phyloP scores from a whole-genome alignment of 2,329 filamentous ascomycete genomes.

The Bipolaris oryzae region DNA sequence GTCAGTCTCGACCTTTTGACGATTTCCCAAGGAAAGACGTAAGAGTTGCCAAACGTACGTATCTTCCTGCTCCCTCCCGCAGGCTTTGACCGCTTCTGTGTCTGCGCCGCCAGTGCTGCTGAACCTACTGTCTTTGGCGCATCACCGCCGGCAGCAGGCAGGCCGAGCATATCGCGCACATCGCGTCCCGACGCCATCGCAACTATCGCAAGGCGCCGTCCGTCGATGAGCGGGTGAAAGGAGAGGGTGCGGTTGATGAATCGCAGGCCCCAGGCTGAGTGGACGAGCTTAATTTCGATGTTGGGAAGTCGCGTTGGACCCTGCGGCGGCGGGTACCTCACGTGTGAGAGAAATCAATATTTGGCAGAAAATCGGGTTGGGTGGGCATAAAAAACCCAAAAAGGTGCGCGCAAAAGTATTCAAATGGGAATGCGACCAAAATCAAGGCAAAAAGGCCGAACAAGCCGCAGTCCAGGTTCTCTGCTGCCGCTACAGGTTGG shows the following conservation, averaged over 20 bases:
- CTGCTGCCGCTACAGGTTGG: slow-evolving; percentile 16
- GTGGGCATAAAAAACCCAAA: background rate
- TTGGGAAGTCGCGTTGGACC: slow-evolving; percentile 21
- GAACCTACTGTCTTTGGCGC: slow-evolving; percentile 46
- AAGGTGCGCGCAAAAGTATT: slow-evolving; percentile 10
- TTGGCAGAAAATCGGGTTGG: slow-evolving; percentile 9
- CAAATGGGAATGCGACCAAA: background rate
- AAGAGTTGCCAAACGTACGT: slow-evolving; percentile 49
- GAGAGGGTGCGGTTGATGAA: slow-evolving; percentile 34
- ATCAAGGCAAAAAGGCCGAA: background rate
- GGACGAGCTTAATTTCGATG: slow-evolving; percentile 22
- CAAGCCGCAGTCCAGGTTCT: slow-evolving; percentile 7
- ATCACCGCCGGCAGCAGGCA: slow-evolving; percentile 62
- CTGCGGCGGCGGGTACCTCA: slow-evolving; percentile 18
- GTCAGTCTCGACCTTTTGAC: slow-evolving; percentile 31
- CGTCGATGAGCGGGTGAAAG: slow-evolving; percentile 24
- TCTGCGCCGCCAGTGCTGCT: slow-evolving; percentile 39
- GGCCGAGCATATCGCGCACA: slow-evolving; percentile 85
- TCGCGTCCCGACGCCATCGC: slow-evolving; percentile 58
- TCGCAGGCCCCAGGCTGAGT: slow-evolving; percentile 32
- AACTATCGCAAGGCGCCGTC: slow-evolving; percentile 25
- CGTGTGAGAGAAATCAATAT: slow-evolving; percentile 12
- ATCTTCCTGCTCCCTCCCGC: slow-evolving; percentile 59
- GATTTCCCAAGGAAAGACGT: slow-evolving; percentile 24
- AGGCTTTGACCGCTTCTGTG: slow-evolving; percentile 76